Percentiles rank a stretch among this genome's conserved stretches.
These are phyloP conservation scores for Populus hybrid DNA, from an alignment of 441 rosid species.

Conservation along the genomic window DNA sequence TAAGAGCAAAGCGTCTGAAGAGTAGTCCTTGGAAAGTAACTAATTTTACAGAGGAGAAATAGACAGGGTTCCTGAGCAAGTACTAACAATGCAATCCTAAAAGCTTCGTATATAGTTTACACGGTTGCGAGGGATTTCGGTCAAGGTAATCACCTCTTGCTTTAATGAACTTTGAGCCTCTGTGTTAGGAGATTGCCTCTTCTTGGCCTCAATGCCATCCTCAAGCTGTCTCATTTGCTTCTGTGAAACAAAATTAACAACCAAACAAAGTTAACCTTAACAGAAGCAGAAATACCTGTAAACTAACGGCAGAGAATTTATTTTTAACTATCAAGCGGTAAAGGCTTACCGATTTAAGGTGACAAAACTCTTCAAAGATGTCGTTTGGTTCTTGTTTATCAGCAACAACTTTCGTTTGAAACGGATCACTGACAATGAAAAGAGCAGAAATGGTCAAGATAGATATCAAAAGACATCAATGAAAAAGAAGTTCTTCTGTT, in stretches of 20 bases:
- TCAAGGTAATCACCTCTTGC: conserved; percentile 43
- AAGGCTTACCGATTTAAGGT: conserved; percentile 35
- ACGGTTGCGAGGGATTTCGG: not conserved
- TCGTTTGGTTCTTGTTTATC: conserved; percentile 33
- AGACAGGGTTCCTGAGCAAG: not conserved
- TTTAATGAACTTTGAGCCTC: conserved; percentile 35
- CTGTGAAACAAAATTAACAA: conserved; percentile 19
- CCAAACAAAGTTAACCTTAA: not conserved
- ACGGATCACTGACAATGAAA: conserved; percentile 40
- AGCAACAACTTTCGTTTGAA: conserved; percentile 18
- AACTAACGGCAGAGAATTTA: not conserved
- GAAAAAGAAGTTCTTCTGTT: not conserved
- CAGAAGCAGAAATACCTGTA: not conserved
- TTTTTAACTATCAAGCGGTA: not conserved
- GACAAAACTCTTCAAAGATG: conserved; percentile 22
- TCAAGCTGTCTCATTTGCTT: conserved; percentile 45
- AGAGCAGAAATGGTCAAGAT: conserved; percentile 11
- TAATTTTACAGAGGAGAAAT: too few relatives aligned
- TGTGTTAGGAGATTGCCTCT: conserved; percentile 17
- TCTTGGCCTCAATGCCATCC: conserved; percentile 29
- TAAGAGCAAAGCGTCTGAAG: too few relatives aligned
- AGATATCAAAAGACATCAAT: conserved; percentile 9
- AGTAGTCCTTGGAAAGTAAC: too few relatives aligned
- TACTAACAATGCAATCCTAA: not conserved
- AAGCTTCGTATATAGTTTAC: not conserved